Evolutionary conservation across 768 basidiomycete genomes (phyloP).

Genomic region (Kwoniella botswanensis): DNA sequence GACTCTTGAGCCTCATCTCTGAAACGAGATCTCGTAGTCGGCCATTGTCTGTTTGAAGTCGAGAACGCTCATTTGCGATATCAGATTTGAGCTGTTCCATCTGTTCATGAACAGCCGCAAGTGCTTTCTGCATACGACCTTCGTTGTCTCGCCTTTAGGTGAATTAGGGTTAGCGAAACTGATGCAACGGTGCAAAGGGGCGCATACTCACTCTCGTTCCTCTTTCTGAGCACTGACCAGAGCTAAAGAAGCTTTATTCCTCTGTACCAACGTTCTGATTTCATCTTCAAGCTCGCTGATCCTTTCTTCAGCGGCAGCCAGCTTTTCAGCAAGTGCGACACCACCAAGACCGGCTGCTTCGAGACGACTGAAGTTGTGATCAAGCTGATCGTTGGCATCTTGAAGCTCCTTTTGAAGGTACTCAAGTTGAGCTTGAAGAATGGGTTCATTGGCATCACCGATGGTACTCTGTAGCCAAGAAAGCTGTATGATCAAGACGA

Average conservation of each 20-base stretch:
- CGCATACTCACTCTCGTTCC: constrained; percentile 34
- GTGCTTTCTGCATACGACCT: constrained; percentile 31
- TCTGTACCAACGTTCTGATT: constrained; percentile 34
- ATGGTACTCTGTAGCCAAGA: constrained; percentile 53
- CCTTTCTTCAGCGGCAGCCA: constrained; percentile 45
- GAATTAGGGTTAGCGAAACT: background rate
- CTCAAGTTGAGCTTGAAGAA: constrained; percentile 45
- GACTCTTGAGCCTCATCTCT: constrained; percentile 31
- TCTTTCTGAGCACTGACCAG: constrained; percentile 40
- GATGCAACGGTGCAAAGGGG: background rate
- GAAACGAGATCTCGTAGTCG: constrained; percentile 35
- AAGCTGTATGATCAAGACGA: constrained; percentile 25
- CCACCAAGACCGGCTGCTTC: constrained; percentile 52
- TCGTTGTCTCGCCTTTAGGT: constrained; percentile 27
- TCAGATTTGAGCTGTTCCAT: constrained; percentile 40
- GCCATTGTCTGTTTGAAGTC: constrained; percentile 35
- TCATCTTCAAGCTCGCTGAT: constrained; percentile 50
- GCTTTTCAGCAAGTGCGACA: constrained; percentile 47
- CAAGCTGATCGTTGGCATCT: constrained; percentile 49
- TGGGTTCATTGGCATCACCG: constrained; percentile 44
- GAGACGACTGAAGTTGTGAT: constrained; percentile 53
- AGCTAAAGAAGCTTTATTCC: constrained; percentile 44
- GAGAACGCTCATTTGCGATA: constrained; percentile 27
- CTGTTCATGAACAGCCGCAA: constrained; percentile 38
- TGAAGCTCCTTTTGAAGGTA: constrained; percentile 48